Evolutionary conservation across 1,139 yeast species (phyloP).

Genomic region (Protomyces arabidopsidicola): DNA sequence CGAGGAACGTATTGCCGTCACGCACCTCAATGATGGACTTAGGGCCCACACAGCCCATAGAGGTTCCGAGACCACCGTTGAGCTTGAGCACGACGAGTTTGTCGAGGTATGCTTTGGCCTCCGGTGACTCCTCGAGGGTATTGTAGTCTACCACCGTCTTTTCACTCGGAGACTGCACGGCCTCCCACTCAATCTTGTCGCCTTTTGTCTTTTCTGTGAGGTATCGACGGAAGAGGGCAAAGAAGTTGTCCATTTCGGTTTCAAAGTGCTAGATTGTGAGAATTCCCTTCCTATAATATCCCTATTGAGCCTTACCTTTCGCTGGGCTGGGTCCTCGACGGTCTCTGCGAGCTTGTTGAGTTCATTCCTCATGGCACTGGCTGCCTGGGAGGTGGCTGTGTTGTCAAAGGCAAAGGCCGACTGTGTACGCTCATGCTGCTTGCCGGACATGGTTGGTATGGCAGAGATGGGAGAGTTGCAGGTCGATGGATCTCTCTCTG

Average conservation of each 20-base stretch:
- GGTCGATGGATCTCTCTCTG: not conserved
- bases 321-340: constrained; percentile 53
- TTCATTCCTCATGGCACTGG: constrained; percentile 96
- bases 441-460: not conserved
- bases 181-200: constrained; percentile 67
- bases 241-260: constrained; percentile 90
- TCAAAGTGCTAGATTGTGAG: constrained; percentile 53
- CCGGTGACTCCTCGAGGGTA: constrained; percentile 41
- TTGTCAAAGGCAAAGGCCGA: constrained; percentile 70
- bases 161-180: constrained; percentile 80
- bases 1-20: constrained; percentile 95
- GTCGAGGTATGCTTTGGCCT: constrained; percentile 51
- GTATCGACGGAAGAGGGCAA: constrained; percentile 88
- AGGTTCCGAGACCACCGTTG: constrained; percentile 97
- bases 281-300: not conserved
- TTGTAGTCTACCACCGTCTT: constrained; percentile 83
- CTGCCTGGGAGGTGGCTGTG: constrained; percentile 93
- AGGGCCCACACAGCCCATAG: constrained; percentile 99
- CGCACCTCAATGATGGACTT: constrained; percentile 96
- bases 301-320: constrained; percentile 37
- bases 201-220: constrained; percentile 85
- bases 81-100: constrained; percentile 92
- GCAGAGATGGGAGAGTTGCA: not conserved
- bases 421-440: constrained; percentile 27
- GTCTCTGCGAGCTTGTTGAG: constrained; percentile 84